Evolutionary conservation across 805 yeast species (phyloP).

Genomic region (Cyberlindnera subsufficiens): DNA sequence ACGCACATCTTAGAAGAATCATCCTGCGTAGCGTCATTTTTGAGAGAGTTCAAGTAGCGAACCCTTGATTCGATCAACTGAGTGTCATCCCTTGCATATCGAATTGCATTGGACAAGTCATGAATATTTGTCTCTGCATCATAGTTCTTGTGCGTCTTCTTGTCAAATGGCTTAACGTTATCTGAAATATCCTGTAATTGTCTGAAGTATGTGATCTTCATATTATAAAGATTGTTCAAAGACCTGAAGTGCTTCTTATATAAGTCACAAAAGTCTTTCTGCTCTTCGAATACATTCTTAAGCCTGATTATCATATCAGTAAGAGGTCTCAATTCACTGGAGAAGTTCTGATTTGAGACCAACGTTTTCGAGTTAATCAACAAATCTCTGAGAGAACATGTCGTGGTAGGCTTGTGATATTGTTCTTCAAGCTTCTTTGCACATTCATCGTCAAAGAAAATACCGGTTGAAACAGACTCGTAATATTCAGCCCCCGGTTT

Average conservation of each 20-base stretch:
- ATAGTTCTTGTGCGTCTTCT: slow-evolving; percentile 20
- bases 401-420: not conserved
- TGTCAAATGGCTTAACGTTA: slow-evolving; percentile 51
- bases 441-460: slow-evolving; percentile 8
- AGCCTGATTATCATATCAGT: slow-evolving; percentile 10
- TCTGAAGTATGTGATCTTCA: slow-evolving; percentile 75
- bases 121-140: not conserved
- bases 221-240: slow-evolving; percentile 64
- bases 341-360: not conserved
- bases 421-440: slow-evolving; percentile 6
- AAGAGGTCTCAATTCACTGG: slow-evolving; percentile 5
- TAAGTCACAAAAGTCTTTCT: slow-evolving; percentile 24
- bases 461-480: slow-evolving; percentile 4
- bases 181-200: slow-evolving; percentile 86
- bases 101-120: not conserved
- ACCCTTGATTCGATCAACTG: slow-evolving; percentile 31
- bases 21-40: slow-evolving; percentile 17
- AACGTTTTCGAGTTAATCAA: slow-evolving; percentile 12
- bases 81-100: not conserved
- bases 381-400: slow-evolving; percentile 9
- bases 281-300: slow-evolving; percentile 26
- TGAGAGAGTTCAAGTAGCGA: slow-evolving; percentile 44
- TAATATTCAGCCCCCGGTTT: slow-evolving; percentile 9
- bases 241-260: slow-evolving; percentile 39
- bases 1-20: slow-evolving; percentile 47